These are phyloP conservation scores for Podila epicladia DNA, from an alignment of 192 early-diverging fungal species.

Conservation along the genomic window DNA sequence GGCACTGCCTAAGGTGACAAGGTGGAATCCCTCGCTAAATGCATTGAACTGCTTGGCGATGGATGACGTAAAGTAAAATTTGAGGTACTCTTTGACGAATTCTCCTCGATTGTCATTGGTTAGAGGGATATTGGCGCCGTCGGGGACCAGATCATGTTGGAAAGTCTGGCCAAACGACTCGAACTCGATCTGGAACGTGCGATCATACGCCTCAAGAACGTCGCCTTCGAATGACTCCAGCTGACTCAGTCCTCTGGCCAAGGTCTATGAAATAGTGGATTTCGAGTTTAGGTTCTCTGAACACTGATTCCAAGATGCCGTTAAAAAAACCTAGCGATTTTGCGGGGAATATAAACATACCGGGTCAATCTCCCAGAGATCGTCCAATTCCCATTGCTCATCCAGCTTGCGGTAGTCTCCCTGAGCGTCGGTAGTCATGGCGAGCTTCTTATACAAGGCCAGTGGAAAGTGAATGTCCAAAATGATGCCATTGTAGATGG, in stretches of 20 bases:
- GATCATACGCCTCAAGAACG: constrained; percentile 79
- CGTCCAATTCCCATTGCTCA: constrained; percentile 70
- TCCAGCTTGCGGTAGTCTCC: constrained; percentile 49
- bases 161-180: constrained; percentile 69
- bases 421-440: constrained; percentile 17
- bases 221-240: constrained; percentile 74
- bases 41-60: constrained; percentile 77
- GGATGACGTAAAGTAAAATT: constrained; percentile 79
- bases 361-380: constrained; percentile 82
- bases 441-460: constrained; percentile 89
- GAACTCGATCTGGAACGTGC: constrained; percentile 85
- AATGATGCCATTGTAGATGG: constrained; percentile 93
- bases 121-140: constrained; percentile 70
- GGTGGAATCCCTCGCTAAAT: constrained; percentile 85
- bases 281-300: not conserved
- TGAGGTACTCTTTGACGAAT: constrained; percentile 84
- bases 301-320: too few relatives aligned
- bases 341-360: constrained; percentile 32
- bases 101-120: constrained; percentile 80
- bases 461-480: constrained; percentile 91
- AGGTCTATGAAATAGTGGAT: constrained; percentile 43
- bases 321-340: too few relatives aligned
- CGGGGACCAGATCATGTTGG: constrained; percentile 72
- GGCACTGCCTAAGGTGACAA: constrained; percentile 72
- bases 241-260: constrained; percentile 81